These are phyloP conservation scores for Fragaria vesca DNA, from an alignment of 306 rosid species.

Conservation along the genomic window DNA sequence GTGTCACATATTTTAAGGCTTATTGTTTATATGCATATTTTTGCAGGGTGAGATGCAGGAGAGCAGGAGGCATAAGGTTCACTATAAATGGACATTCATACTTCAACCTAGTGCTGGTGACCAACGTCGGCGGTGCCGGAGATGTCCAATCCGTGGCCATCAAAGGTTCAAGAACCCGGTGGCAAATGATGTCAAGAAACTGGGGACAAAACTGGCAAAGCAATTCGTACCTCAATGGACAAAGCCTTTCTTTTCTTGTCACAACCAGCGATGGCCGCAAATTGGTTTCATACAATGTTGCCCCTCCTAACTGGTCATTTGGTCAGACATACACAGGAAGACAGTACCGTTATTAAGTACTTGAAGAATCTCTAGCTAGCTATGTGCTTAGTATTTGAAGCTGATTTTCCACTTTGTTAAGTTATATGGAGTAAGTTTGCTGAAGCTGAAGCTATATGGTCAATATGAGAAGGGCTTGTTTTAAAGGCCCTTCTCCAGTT, in stretches of 20 bases:
- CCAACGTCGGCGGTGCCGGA: slow-evolving; percentile 88
- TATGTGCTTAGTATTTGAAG: slow-evolving; percentile 10
- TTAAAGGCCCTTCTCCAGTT: neutral
- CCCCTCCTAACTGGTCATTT: slow-evolving; percentile 69
- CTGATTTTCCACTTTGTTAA: slow-evolving; percentile 7
- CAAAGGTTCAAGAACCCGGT: slow-evolving; percentile 68
- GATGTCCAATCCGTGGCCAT: slow-evolving; percentile 66
- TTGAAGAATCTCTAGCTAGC: neutral
- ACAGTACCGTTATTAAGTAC: slow-evolving; percentile 48
- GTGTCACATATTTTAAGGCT: neutral
- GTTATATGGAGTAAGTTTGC: neutral
- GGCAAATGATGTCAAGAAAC: slow-evolving; percentile 77
- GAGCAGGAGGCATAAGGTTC: slow-evolving; percentile 79
- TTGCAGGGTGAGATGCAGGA: slow-evolving; percentile 64
- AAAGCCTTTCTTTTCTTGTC: slow-evolving; percentile 70
- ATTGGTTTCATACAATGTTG: slow-evolving; percentile 57
- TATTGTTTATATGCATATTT: neutral
- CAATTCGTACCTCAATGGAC: slow-evolving; percentile 64
- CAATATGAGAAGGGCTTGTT: slow-evolving; percentile 10
- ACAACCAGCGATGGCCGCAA: slow-evolving; percentile 59
- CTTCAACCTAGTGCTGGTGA: slow-evolving; percentile 73
- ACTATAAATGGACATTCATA: slow-evolving; percentile 74
- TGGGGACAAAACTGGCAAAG: slow-evolving; percentile 96
- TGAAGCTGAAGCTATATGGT: slow-evolving; percentile 7
- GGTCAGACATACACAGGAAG: slow-evolving; percentile 75